These are phyloP conservation scores for Quercus rubra DNA, from an alignment of 306 rosid species.

Conservation along the genomic window DNA sequence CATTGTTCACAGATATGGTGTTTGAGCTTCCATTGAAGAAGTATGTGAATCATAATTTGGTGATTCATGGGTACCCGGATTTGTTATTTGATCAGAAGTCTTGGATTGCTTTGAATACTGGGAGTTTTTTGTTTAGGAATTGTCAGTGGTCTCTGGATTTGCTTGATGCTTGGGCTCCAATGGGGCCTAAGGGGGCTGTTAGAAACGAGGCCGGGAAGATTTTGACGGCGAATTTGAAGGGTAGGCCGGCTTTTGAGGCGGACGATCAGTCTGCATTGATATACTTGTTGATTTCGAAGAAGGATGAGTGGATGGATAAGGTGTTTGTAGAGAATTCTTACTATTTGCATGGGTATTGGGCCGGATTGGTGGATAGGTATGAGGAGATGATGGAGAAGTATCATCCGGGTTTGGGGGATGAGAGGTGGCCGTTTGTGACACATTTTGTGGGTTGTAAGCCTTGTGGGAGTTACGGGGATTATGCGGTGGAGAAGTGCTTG, in stretches of 20 bases:
- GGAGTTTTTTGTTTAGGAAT: conserved; percentile 82
- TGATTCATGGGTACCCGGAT: conserved; percentile 94
- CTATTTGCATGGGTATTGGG: conserved; percentile 98
- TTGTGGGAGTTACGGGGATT: conserved; percentile 99
- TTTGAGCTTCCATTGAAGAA: conserved; percentile 71
- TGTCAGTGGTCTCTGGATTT: conserved; percentile 98
- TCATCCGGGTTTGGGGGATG: conserved; percentile 92
- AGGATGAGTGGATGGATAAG: conserved; percentile 90
- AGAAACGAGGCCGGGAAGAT: conserved; percentile 89
- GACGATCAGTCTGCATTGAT: conserved; percentile 97
- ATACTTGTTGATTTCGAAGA: conserved; percentile 76
- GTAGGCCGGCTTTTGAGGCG: conserved; percentile 94
- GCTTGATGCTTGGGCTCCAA: conserved; percentile 98
- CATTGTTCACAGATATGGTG: conserved; percentile 88
- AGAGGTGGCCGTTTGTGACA: conserved; percentile 98
- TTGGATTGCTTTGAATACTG: conserved; percentile 95
- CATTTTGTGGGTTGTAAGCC: conserved; percentile 99
- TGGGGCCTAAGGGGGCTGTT: conserved; percentile 88
- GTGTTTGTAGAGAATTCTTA: conserved; percentile 86
- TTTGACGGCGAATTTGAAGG: conserved; percentile 84
- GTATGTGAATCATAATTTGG: conserved; percentile 68
- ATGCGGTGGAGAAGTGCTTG: conserved; percentile 89
- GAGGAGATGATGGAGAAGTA: conserved; percentile 99
- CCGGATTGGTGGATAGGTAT: conserved; percentile 91
- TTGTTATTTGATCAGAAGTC: conserved; percentile 89